These are phyloP conservation scores for baker's yeast (Saccharomyces cerevisiae) DNA, from an alignment of 805 yeast species.

Conservation along the genomic window DNA sequence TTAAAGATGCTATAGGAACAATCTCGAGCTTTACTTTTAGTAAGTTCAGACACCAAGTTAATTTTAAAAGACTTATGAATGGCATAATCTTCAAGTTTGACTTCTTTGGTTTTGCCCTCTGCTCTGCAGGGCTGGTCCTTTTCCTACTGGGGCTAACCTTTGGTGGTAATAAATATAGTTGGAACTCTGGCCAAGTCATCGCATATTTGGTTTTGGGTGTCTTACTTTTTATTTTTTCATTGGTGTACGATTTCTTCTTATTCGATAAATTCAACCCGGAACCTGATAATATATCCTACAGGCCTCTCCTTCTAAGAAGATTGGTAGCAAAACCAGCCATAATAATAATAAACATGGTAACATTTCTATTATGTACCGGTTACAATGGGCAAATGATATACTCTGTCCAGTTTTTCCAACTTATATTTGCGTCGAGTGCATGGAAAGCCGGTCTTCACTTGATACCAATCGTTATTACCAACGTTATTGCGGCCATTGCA, in stretches of 20 bases:
- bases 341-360: conserved; percentile 12
- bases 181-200: conserved; percentile 43
- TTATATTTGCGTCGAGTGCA: conserved; percentile 18
- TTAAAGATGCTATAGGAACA: not conserved
- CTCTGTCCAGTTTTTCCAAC: conserved; percentile 23
- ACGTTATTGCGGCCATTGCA: conserved; percentile 15
- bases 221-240: conserved; percentile 34
- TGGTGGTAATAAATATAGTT: conserved; percentile 51
- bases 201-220: conserved; percentile 38
- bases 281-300: conserved; percentile 6
- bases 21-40: not conserved
- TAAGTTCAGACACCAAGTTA: not conserved
- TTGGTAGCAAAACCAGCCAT: conserved; percentile 10
- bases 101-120: conserved; percentile 17
- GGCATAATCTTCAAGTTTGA: conserved; percentile 14
- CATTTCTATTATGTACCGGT: conserved; percentile 13
- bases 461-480: conserved; percentile 16
- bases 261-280: conserved; percentile 10
- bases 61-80: not conserved
- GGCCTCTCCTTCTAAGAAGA: conserved; percentile 16
- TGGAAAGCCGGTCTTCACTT: conserved; percentile 21
- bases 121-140: conserved; percentile 18
- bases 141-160: conserved; percentile 20
- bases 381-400: conserved; percentile 19
- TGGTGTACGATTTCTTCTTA: conserved; percentile 37